Conservation (phyloP, 176 grass and related monocot species). For the Phoenix roebelenii region DNA sequence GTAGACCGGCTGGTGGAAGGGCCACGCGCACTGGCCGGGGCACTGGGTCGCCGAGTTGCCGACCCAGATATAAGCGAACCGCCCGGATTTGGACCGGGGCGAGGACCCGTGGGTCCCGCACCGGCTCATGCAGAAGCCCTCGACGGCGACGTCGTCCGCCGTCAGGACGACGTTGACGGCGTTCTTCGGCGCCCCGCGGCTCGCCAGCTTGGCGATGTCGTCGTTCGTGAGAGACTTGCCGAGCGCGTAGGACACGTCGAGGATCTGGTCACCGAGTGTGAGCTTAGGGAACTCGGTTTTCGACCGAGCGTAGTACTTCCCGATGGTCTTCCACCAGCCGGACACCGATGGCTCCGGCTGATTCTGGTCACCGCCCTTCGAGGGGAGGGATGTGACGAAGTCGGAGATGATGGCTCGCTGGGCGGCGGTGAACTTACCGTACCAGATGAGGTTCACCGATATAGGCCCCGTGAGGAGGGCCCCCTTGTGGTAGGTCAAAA, state of each 20-base stretch:
- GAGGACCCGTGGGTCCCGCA: conserved; percentile 72
- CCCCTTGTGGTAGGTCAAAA: conserved; percentile 60
- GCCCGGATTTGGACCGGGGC: conserved; percentile 25
- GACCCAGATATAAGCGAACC: conserved; percentile 86
- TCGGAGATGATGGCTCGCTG: conserved; percentile 61
- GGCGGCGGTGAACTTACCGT: conserved; percentile 43
- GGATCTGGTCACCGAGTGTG: conserved; percentile 15
- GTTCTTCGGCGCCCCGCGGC: conserved; percentile 21
- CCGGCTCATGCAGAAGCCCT: conserved; percentile 89
- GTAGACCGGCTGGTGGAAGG: conserved; percentile 89
- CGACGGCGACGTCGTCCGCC: conserved; percentile 58
- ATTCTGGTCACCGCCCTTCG: neutral
- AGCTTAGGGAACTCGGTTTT: conserved; percentile 44
- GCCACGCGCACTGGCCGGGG: conserved; percentile 87
- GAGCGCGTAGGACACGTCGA: conserved; percentile 43
- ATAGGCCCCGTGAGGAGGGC: conserved; percentile 40
- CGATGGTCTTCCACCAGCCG: conserved; percentile 71
- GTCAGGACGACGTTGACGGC: conserved; percentile 84
- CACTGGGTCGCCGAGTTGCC: conserved; percentile 81
- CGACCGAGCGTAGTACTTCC: conserved; percentile 55
- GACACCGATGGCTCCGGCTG: conserved; percentile 46
- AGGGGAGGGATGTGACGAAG: conserved; percentile 51
- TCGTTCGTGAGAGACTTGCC: conserved; percentile 32
- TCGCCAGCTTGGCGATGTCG: conserved; percentile 39
- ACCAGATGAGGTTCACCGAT: conserved; percentile 49